Base-by-base conservation (phyloP, 2,329 filamentous ascomycete genomes). In the Dothideomycetidae sp. region DNA sequence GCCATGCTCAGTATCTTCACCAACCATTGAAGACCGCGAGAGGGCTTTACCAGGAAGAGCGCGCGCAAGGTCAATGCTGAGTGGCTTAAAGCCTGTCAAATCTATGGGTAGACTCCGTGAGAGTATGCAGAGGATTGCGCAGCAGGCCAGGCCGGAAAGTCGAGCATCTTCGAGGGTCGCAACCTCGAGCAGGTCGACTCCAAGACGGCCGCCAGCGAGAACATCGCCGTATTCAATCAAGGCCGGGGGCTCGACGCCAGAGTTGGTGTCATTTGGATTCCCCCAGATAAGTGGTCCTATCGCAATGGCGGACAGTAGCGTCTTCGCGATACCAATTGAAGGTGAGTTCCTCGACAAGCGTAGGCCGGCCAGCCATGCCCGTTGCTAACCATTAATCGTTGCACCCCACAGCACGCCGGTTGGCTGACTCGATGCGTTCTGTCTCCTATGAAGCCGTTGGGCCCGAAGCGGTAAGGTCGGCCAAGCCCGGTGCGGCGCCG, bases 181-280 rank as follows among this genome's bases (percentile, higher is more conserved):
- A 12, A 17, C 14, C 36, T 39, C 18, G 43, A 45, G 41, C 47
- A 50, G 33, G 50, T 36, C 38, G 47, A 45, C 33, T 43, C 48
- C 36, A 46, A 50, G 26, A 46, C 53, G 23, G 46, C 50, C 13
- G 51, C 53, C 11, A 50, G 56, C 28, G 15, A 29, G 29, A 4
- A n/a, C 35, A 10, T 33, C 36, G 17, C 36, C 36, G 7, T 38
- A 38, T 10, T 14, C 31, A 19, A 7, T 40, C 36, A 59, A 57
- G 39, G 54, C 53, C 37, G 56, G 60, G n/a, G 62, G 61, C 18
- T 67, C 64, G 26, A 65, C 64, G 33, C 63, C 64, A 31, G 63
- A 67, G 39, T 47, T 68, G 37, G 61, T n/a, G 21, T 32, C 36
- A 5, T 32, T 18, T 5, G 23, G 29, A 21, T 38, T 38, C 18